A percentile compares a stretch with the other conserved stretches of the same genome.
phyloP scores from a whole-genome alignment of 2,329 filamentous ascomycete genomes.

The Fusarium algeriense region DNA sequence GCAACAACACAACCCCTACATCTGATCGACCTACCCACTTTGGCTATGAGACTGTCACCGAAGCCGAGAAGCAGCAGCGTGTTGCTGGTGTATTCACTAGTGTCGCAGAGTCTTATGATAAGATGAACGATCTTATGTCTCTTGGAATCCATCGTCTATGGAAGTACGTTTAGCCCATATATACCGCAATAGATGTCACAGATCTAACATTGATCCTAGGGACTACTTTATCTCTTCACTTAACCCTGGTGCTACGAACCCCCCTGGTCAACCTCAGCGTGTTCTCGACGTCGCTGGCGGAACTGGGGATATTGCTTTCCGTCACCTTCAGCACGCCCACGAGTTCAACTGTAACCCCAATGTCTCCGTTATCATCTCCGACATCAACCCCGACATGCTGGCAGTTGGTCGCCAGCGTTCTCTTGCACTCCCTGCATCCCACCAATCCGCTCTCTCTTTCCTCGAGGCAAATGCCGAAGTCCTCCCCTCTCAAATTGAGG shows the following conservation, averaged over 20 bases:
- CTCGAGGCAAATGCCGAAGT: conserved; percentile 91
- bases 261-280: conserved; percentile 64
- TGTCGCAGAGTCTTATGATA: conserved; percentile 93
- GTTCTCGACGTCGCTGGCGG: conserved; percentile 98
- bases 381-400: conserved; percentile 97
- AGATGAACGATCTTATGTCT: conserved; percentile 99
- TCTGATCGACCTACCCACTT: conserved; percentile 82
- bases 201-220: conserved; percentile 51
- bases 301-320: conserved; percentile 97
- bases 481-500: conserved; percentile 71
- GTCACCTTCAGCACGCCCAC: conserved; percentile 92
- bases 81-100: conserved; percentile 94
- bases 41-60: conserved; percentile 86
- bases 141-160: conserved; percentile 95
- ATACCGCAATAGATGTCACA: not conserved
- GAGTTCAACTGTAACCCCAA: conserved; percentile 78
- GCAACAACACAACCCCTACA: conserved; percentile 49
- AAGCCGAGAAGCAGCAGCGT: conserved; percentile 77
- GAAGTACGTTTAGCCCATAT: conserved; percentile 68
- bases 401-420: conserved; percentile 87
- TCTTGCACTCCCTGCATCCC: conserved; percentile 64
- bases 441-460: conserved; percentile 75
- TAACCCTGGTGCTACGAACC: conserved; percentile 77
- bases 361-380: conserved; percentile 88
- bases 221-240: conserved; percentile 94